These are phyloP conservation scores for Eimeria brunetti DNA, from an alignment of 169 alveolate species.

Conservation along the genomic window DNA sequence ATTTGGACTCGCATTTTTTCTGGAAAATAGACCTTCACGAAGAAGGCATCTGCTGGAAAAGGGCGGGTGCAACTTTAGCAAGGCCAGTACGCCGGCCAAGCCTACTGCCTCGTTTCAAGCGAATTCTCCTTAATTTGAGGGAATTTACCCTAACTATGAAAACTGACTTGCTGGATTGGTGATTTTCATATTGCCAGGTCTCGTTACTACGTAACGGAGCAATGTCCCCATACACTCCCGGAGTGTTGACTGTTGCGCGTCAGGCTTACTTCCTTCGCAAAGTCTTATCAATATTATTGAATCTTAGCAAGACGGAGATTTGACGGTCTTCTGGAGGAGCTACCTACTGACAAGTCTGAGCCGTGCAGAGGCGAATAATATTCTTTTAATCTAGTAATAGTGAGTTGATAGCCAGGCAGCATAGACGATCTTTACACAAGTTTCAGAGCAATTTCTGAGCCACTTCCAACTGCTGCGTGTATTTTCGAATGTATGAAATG, in stretches of 20 bases:
- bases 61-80: neutral
- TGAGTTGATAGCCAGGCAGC: neutral
- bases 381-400: too few species aligned
- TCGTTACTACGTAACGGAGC: neutral
- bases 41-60: neutral
- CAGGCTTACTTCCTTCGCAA: neutral
- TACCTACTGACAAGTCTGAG: too few species aligned
- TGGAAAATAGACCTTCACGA: neutral
- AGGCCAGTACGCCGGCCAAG: too few species aligned
- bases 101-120: neutral
- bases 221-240: too few species aligned
- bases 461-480: neutral
- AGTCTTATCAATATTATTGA: neutral
- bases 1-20: neutral
- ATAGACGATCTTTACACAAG: neutral
- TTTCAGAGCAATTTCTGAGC: neutral
- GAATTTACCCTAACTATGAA: neutral
- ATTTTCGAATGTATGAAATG: neutral
- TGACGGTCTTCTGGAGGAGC: neutral
- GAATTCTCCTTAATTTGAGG: neutral
- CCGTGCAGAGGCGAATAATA: too few species aligned
- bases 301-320: neutral
- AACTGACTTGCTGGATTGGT: neutral
- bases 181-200: neutral
- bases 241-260: neutral